Base-by-base conservation (phyloP, 2,329 filamentous ascomycete species). In the Ceratocystiopsis minuta region DNA sequence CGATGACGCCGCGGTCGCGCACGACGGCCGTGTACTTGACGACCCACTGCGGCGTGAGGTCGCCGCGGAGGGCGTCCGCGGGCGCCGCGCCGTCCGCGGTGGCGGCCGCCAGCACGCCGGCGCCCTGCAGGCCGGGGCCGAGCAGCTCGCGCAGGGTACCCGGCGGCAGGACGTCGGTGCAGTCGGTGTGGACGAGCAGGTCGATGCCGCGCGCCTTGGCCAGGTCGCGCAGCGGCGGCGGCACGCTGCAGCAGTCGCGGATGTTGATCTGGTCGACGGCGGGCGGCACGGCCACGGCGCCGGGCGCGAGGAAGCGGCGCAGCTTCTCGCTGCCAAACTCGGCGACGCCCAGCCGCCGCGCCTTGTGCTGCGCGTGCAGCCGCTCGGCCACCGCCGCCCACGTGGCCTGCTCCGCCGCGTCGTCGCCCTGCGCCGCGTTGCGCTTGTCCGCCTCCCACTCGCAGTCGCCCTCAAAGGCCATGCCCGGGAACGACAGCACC, bases 21-120 rank as follows among this genome's bases (percentile, higher is more conserved):
- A 96, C 84, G 45, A 96, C 88, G 1, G 90, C 90, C 34, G 88
- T 95, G 57, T 98, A 98, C 57, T 96, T 93, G 50, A 88, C 80
- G 24, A 96, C 90, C 88, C 90, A 98, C 56, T 88, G 78, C 24
- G 90, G 87, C 45, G 75, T 72, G 39, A 96, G 70, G 49, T 94
- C 77, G 5, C 85, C 87, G 50, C 71, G 67, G 44, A 93, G 63
- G 0, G 81, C 80, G 59, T 49, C 66, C 11, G 6, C 34, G 1
- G 7, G 16, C 3, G 36, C 11, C 6, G 5, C 32, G 6, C 13
- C 64, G 6, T 63, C 60, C n/a, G n/a, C n/a, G 1, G 53, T 54
- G 3, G 37, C 44, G 12, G 46, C 47, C 6, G 79, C 78, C 45
- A 95, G 64, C 11, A 95, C 70, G 9, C 81, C 81, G 0, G 81